A percentile compares a stretch with the other conserved stretches of the same genome.
phyloP scores from a whole-genome alignment of 2,329 filamentous ascomycete species.

The Colletotrichum melonis region DNA sequence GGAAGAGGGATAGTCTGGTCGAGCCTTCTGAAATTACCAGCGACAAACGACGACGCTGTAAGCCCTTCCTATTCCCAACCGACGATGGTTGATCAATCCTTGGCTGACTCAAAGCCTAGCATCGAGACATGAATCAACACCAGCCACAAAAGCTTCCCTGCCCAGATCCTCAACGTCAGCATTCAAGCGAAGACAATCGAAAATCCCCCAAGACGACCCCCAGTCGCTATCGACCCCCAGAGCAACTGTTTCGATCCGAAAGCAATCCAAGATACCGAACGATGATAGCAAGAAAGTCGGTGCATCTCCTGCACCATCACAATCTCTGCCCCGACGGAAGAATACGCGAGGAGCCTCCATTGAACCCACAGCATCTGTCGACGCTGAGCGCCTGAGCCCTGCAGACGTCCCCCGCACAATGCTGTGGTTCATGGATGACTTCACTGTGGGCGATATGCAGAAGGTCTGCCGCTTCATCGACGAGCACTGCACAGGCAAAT shows the following conservation, averaged over 20 bases:
- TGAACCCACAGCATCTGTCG: neutral
- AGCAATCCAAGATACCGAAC: neutral
- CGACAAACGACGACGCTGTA: slow-evolving; percentile 29
- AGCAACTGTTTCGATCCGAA: neutral
- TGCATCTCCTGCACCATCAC: neutral
- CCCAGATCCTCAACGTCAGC: slow-evolving; percentile 1
- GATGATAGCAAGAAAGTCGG: neutral
- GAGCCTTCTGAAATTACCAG: neutral
- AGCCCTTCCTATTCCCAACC: neutral
- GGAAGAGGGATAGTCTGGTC: slow-evolving; percentile 24
- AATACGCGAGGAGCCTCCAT: slow-evolving; percentile 9
- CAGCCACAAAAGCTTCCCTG: neutral
- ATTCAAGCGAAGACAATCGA: slow-evolving; percentile 12
- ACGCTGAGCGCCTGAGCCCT: slow-evolving; percentile 14
- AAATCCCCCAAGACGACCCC: neutral
- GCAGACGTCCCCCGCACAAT: slow-evolving; percentile 30
- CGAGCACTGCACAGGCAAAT: slow-evolving; percentile 31
- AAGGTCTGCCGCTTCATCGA: slow-evolving; percentile 34
- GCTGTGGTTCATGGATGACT: slow-evolving; percentile 35
- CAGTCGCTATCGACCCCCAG: neutral
- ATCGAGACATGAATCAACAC: slow-evolving; percentile 21
- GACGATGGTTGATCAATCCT: neutral
- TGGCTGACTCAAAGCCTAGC: neutral
- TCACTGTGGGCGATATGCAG: slow-evolving; percentile 33
- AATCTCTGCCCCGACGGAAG: slow-evolving; percentile 1